A percentile compares a stretch with the other conserved stretches of the same genome.
Evolutionary conservation across 176 grass and related monocot species (phyloP).

Genomic region (Lolium rigidum): DNA sequence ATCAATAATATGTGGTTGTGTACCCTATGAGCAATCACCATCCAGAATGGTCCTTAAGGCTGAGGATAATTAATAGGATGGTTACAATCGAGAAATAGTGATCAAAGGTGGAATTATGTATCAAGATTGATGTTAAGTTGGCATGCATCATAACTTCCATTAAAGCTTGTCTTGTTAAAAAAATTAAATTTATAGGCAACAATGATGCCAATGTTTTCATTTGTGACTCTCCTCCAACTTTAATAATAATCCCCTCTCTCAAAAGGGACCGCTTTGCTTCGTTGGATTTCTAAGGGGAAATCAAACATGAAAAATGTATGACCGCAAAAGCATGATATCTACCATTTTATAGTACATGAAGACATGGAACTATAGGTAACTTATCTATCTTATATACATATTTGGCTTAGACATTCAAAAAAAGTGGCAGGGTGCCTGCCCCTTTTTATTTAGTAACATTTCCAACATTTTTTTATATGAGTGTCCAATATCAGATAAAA

Average conservation of each 20-base stretch:
- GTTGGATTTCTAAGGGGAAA: not conserved
- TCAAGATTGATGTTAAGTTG: constrained; percentile 12
- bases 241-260: not conserved
- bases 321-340: not conserved
- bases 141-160: not conserved
- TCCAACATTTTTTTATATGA: not conserved
- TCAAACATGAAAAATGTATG: not conserved
- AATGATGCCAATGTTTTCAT: too few relatives aligned
- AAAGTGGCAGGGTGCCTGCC: not conserved
- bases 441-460: not conserved
- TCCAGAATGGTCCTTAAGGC: constrained; percentile 24
- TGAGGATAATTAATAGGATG: constrained; percentile 1
- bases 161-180: not conserved
- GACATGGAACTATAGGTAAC: too few relatives aligned
- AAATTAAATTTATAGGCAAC: not conserved
- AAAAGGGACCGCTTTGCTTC: not conserved
- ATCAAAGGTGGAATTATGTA: constrained; percentile 12
- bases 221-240: not conserved
- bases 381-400: not conserved
- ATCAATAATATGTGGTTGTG: not conserved
- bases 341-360: not conserved
- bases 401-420: not conserved
- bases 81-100: not conserved
- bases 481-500: not conserved
- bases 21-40: constrained; percentile 26